phyloP scores from a whole-genome alignment of 1,139 yeast genomes.

The Nakaseomyces delphensis region DNA sequence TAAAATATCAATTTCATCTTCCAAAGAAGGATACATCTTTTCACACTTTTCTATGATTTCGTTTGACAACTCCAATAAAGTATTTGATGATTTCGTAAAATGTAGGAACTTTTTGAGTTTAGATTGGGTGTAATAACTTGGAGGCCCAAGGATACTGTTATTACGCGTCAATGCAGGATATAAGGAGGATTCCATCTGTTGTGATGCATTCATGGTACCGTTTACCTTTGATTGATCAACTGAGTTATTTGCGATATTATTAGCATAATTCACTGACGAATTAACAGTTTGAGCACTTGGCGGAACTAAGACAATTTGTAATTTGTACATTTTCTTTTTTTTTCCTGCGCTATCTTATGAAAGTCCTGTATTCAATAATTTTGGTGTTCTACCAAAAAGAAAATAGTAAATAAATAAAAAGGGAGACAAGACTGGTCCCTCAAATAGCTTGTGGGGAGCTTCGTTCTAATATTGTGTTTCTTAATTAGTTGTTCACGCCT shows the following conservation, averaged over 20 bases:
- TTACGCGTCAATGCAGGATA: slow-evolving; percentile 4
- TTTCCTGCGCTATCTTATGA: neutral
- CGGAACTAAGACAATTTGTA: slow-evolving; percentile 25
- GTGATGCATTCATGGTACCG: slow-evolving; percentile 5
- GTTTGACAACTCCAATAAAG: slow-evolving; percentile 40
- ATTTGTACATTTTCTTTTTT: slow-evolving; percentile 16
- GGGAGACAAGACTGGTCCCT: too few relatives aligned
- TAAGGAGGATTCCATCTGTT: neutral
- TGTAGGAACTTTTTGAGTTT: slow-evolving; percentile 48
- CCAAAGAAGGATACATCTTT: slow-evolving; percentile 53
- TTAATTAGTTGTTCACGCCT: too few relatives aligned
- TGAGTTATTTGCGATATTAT: slow-evolving; percentile 4
- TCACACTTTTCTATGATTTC: slow-evolving; percentile 46
- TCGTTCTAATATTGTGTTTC: too few relatives aligned
- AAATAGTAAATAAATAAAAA: too few relatives aligned
- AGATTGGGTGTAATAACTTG: slow-evolving; percentile 12
- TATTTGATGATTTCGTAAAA: slow-evolving; percentile 41
- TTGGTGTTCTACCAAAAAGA: too few relatives aligned
- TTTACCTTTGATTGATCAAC: slow-evolving; percentile 8
- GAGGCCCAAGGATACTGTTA: slow-evolving; percentile 2
- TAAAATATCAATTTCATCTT: slow-evolving; percentile 42
- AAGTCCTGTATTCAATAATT: too few relatives aligned
- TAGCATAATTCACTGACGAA: slow-evolving; percentile 7
- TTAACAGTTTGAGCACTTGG: slow-evolving; percentile 18
- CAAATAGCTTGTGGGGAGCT: too few relatives aligned